Conservation (phyloP, 306 rosid genomes). For the Vigna reflexopilosa region DNA sequence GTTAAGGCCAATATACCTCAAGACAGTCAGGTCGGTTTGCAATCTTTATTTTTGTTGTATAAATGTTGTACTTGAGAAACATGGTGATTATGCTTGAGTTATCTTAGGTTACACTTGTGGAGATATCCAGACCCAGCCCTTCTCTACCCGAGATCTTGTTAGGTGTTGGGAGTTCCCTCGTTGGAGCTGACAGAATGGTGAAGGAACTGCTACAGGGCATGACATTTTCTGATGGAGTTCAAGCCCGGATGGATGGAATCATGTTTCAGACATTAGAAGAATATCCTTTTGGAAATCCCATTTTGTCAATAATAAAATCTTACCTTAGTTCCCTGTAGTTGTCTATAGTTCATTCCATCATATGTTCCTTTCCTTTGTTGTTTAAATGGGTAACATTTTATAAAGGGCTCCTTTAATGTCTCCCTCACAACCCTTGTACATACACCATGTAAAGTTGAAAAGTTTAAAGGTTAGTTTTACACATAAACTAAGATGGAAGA, state of each 20-base stretch:
- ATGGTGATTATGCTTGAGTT: conserved; percentile 36
- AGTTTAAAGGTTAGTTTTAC: conserved; percentile 2
- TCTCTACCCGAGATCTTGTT: conserved; percentile 70
- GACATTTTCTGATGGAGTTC: conserved; percentile 77
- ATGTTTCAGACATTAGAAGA: conserved; percentile 76
- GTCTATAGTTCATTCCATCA: conserved; percentile 15
- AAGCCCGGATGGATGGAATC: conserved; percentile 92
- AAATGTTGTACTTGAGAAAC: conserved; percentile 33
- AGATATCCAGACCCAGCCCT: conserved; percentile 73
- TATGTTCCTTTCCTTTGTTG: background rate
- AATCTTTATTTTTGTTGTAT: conserved; percentile 26
- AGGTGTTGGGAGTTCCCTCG: conserved; percentile 63
- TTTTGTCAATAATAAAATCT: conserved; percentile 68
- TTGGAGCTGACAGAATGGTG: conserved; percentile 70
- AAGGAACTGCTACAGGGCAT: conserved; percentile 65
- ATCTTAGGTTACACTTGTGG: conserved; percentile 81
- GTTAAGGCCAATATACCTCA: conserved; percentile 90
- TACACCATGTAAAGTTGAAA: conserved; percentile 24
- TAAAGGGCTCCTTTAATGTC: conserved; percentile 7
- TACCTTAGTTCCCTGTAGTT: conserved; percentile 66
- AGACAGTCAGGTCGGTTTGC: conserved; percentile 63
- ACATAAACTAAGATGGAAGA: background rate
- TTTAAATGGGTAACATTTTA: background rate
- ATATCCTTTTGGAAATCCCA: conserved; percentile 61
- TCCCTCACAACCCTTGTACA: conserved; percentile 19